These are phyloP conservation scores for Termitomyces sp. DNA, from an alignment of 768 basidiomycete genomes.

Conservation along the genomic window DNA sequence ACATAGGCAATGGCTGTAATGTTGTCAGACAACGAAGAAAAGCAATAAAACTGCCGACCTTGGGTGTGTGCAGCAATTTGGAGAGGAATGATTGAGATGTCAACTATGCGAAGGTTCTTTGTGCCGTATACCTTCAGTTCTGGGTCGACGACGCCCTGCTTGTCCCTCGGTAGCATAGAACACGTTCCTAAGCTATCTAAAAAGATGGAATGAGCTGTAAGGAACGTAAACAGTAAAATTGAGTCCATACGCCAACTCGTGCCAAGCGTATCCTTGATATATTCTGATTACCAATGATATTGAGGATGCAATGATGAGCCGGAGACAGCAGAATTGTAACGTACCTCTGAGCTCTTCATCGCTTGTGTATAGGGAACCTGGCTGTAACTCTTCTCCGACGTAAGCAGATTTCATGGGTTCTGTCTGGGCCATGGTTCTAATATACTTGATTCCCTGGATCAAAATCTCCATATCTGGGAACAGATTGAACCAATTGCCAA, in stretches of 20 bases:
- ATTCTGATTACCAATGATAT: constrained; percentile 12
- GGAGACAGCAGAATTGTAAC: background rate
- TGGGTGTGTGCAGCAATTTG: constrained; percentile 47
- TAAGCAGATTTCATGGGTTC: constrained; percentile 18
- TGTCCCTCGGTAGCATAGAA: constrained; percentile 51
- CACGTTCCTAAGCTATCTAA: constrained; percentile 44
- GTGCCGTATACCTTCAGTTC: constrained; percentile 55
- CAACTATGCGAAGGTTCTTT: constrained; percentile 50
- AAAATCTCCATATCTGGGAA: constrained; percentile 11
- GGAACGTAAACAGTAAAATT: background rate
- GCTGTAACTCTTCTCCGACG: constrained; percentile 15
- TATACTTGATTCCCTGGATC: constrained; percentile 17
- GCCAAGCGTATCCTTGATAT: constrained; percentile 7
- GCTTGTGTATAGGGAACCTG: constrained; percentile 25
- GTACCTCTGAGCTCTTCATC: constrained; percentile 32
- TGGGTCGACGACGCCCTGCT: constrained; percentile 49
- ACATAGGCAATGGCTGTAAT: constrained; percentile 37
- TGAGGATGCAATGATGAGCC: background rate
- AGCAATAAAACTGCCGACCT: constrained; percentile 21
- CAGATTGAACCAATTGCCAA: background rate
- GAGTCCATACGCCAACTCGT: constrained; percentile 9
- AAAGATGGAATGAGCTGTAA: background rate
- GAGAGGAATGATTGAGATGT: constrained; percentile 50
- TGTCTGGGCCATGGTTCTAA: constrained; percentile 12
- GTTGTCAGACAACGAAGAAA: background rate